Evolutionary conservation across 768 basidiomycete species (phyloP).

Genomic region (Calocybe gangraenosa): DNA sequence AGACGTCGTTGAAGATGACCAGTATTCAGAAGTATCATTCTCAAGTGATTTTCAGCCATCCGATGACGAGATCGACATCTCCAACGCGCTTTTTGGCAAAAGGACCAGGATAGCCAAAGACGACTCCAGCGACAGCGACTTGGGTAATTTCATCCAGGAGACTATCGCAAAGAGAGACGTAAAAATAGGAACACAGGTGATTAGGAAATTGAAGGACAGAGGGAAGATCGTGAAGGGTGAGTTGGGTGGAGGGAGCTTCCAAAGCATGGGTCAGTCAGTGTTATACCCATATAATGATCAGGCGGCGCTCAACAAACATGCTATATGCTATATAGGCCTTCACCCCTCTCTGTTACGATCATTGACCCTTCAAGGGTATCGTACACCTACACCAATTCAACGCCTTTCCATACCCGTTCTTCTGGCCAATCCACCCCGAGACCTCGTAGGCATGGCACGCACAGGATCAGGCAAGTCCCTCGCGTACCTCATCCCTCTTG

Average conservation of each 20-base stretch:
- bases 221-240: slow-evolving; percentile 68
- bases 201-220: slow-evolving; percentile 78
- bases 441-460: slow-evolving; percentile 97
- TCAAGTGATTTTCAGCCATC: slow-evolving; percentile 8
- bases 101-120: slow-evolving; percentile 33
- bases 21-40: slow-evolving; percentile 10
- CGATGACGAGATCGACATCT: slow-evolving; percentile 56
- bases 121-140: slow-evolving; percentile 47
- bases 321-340: slow-evolving; percentile 49
- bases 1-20: slow-evolving; percentile 4
- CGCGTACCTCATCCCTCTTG: slow-evolving; percentile 90
- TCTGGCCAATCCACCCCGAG: slow-evolving; percentile 78
- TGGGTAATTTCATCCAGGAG: slow-evolving; percentile 60
- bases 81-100: slow-evolving; percentile 52
- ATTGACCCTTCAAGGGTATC: slow-evolving; percentile 88
- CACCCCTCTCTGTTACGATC: slow-evolving; percentile 81
- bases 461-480: slow-evolving; percentile 98
- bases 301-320: neutral
- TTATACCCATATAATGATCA: slow-evolving; percentile 2
- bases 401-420: slow-evolving; percentile 84
- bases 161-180: slow-evolving; percentile 71
- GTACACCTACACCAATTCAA: slow-evolving; percentile 95
- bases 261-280: slow-evolving; percentile 78
- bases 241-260: slow-evolving; percentile 91
- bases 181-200: slow-evolving; percentile 68